A percentile compares a stretch with the other conserved stretches of the same genome.
phyloP scores from a whole-genome alignment of 768 basidiomycete genomes.

The Russula abietina region DNA sequence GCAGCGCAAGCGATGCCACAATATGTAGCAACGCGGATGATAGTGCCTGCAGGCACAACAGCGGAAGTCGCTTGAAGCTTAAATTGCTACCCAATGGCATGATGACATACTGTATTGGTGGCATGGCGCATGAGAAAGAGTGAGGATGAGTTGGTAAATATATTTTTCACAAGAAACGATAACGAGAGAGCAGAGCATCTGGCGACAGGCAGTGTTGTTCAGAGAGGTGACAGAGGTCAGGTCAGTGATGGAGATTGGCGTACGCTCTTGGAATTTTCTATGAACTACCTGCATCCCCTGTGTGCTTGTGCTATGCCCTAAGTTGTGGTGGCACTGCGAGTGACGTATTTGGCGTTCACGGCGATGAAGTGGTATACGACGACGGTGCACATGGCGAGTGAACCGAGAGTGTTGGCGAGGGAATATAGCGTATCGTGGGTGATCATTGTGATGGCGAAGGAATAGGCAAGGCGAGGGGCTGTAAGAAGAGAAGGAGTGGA shows the following conservation, averaged over 20 bases:
- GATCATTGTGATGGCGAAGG: constrained; percentile 50
- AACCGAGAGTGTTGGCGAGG: constrained; percentile 77
- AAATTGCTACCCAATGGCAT: too few relatives aligned
- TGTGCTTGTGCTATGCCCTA: not conserved
- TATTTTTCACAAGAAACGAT: not conserved
- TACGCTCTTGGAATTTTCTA: not conserved
- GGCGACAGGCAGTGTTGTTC: not conserved
- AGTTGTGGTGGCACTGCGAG: constrained; percentile 1
- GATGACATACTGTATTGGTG: too few relatives aligned
- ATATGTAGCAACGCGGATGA: not conserved
- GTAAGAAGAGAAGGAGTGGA: not conserved
- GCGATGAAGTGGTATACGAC: constrained; percentile 88
- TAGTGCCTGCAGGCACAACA: not conserved
- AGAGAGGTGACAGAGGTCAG: not conserved
- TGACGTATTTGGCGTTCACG: constrained; percentile 61
- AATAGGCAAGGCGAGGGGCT: not conserved
- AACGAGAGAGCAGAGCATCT: not conserved
- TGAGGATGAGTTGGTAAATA: too few relatives aligned
- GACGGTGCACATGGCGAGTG: constrained; percentile 80
- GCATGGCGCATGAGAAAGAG: not conserved
- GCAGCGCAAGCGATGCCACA: not conserved
- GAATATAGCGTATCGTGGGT: constrained; percentile 72
- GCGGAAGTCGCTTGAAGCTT: not conserved
- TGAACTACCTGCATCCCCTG: too few relatives aligned
- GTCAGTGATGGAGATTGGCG: not conserved